Base-by-base conservation (phyloP, 1,284 basidiomycete species). In the Microbotryomycetes sp. region DNA sequence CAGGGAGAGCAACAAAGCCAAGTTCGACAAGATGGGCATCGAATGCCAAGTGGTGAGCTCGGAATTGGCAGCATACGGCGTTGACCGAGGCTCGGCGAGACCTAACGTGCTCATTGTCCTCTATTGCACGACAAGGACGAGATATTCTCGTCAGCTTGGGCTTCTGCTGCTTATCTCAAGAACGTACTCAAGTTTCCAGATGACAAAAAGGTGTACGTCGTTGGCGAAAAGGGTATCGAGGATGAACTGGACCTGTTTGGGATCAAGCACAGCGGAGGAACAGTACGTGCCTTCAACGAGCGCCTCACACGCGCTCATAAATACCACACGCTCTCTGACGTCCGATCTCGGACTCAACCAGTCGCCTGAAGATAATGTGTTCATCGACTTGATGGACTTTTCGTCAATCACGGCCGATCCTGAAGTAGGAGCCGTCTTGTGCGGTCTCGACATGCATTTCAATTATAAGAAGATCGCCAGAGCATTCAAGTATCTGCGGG, bases 401-500 rank as follows among this genome's bases (percentile, higher is more conserved):
- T 62, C 64, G 7, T 86, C 85, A 71, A 82, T 84, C 47, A 80
- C 82, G 5, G 70, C 78, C 29, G 94, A 97, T 74, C 84, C 87
- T 3, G 78, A 81, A 52, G 86, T 99, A 55, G 89, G 83, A 9
- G 94, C 91, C 4, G 96, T 99, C 4, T 80, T 98, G 23, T 96
- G 68, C 45, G 71, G 71, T 12, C 66, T 73, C 60, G 70, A 73
- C 56, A 69, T 69, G 65, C 57, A 59, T 61, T 80, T 90, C 76
- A 94, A 89, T 77, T 98, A 97, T 79, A 89, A 88, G 62, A 98
- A 98, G 78, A 80, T 93, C 49, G 89, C 88, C 19, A 96, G 93
- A 76, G 94, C 92, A 9, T 92, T 89, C 79, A 85, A 88, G 72
- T 96, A 96, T 76, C 81, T 98, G 56, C 74, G 73, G 9, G 67